Evolutionary conservation across 306 rosid species (phyloP).

Genomic region (Mimosa pudica): DNA sequence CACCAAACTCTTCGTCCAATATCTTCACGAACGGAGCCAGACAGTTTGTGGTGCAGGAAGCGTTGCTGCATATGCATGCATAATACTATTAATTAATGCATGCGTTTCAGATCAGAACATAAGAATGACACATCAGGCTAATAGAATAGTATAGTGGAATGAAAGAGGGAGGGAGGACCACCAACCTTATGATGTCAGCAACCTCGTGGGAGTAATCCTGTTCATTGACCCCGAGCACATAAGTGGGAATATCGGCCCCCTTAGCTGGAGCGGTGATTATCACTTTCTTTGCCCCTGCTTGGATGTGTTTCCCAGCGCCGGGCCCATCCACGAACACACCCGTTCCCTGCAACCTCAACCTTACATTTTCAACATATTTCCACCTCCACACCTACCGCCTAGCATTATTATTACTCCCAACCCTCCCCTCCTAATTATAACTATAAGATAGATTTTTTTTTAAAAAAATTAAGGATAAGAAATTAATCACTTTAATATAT

Average conservation of each 20-base stretch:
- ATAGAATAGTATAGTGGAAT: too few species aligned
- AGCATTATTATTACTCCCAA: too few species aligned
- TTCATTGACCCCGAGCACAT: slow-evolving; percentile 90
- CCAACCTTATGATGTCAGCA: slow-evolving; percentile 77
- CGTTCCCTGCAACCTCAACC: slow-evolving; percentile 65
- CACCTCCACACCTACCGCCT: background rate
- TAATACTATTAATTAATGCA: background rate
- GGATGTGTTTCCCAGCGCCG: slow-evolving; percentile 97
- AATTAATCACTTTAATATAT: too few species aligned
- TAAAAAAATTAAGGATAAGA: too few species aligned
- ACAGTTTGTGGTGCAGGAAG: slow-evolving; percentile 98
- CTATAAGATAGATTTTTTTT: too few species aligned
- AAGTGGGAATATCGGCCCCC: slow-evolving; percentile 98
- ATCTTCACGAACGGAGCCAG: slow-evolving; percentile 96
- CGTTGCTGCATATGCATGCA: slow-evolving; percentile 59
- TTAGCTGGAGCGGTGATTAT: slow-evolving; percentile 98
- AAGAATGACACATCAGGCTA: background rate
- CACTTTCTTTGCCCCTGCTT: slow-evolving; percentile 99
- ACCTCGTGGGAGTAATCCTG: slow-evolving; percentile 71
- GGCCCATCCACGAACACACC: slow-evolving; percentile 99
- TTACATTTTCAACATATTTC: background rate
- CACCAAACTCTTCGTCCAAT: slow-evolving; percentile 91
- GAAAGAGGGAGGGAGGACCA: too few species aligned
- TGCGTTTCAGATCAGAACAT: slow-evolving; percentile 31
- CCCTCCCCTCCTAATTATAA: too few species aligned